These are phyloP conservation scores for Ustilago tritici DNA, from an alignment of 1,284 basidiomycete species.

Conservation along the genomic window DNA sequence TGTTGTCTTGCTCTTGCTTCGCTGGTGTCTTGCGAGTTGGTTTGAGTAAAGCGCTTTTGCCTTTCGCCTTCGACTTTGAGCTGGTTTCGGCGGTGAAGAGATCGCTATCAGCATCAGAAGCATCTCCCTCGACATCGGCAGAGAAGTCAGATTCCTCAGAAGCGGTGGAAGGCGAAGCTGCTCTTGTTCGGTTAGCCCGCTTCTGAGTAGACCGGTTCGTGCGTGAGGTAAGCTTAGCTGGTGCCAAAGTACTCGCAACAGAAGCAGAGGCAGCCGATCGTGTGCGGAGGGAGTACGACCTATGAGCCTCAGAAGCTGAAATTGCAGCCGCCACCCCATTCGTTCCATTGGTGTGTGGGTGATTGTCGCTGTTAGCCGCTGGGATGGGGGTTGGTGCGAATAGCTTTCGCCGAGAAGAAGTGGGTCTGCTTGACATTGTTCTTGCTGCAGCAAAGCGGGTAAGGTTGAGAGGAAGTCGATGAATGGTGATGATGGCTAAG, in stretches of 20 bases:
- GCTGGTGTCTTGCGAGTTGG: conserved; percentile 11
- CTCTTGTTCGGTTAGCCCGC: conserved; percentile 1
- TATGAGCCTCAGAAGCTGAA: conserved; percentile 19
- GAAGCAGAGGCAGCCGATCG: neutral
- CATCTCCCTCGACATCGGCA: neutral
- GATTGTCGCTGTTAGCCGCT: neutral
- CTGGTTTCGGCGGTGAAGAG: conserved; percentile 7
- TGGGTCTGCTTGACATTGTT: conserved; percentile 11
- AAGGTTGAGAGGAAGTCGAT: no score
- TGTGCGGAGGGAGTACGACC: conserved; percentile 34
- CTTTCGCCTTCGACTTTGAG: conserved; percentile 8
- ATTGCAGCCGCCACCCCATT: conserved; percentile 17
- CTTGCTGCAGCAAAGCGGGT: neutral
- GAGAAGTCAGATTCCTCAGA: conserved; percentile 28
- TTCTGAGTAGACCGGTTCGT: conserved; percentile 4
- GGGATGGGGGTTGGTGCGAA: conserved; percentile 44
- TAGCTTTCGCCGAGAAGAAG: conserved; percentile 35
- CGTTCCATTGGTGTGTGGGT: neutral
- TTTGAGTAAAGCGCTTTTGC: neutral
- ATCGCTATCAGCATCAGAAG: conserved; percentile 29
- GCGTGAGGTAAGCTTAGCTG: no score
- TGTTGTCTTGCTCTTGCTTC: neutral
- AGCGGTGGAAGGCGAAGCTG: conserved; percentile 9
- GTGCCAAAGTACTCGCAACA: neutral
- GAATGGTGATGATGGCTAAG: neutral